A percentile compares a stretch with the other conserved stretches of the same genome.
phyloP scores from a whole-genome alignment of 2,329 filamentous ascomycete species.

The Alternaria conjuncta region DNA sequence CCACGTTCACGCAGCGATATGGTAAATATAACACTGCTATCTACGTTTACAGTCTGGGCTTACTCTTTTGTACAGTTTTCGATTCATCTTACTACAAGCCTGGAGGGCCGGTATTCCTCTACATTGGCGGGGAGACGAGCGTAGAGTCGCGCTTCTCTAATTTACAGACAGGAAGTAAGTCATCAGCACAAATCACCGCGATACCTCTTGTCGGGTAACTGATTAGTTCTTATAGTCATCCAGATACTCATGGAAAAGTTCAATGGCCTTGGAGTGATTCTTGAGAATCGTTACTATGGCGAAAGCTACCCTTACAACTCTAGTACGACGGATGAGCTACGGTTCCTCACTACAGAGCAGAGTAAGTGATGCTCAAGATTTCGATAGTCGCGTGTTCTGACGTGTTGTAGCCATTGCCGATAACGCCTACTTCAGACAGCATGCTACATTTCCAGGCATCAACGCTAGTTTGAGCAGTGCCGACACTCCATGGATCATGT shows the following conservation, averaged over 20 bases:
- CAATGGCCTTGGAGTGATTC: slow-evolving; percentile 61
- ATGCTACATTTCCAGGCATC: slow-evolving; percentile 55
- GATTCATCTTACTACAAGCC: slow-evolving; percentile 61
- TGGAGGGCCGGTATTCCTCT: slow-evolving; percentile 60
- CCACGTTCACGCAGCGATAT: slow-evolving; percentile 59
- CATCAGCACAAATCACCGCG: background rate
- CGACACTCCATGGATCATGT: slow-evolving; percentile 55
- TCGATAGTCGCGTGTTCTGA: background rate
- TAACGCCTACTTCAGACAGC: slow-evolving; percentile 59
- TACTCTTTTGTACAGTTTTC: slow-evolving; percentile 41
- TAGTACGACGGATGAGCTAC: slow-evolving; percentile 58
- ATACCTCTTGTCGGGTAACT: background rate
- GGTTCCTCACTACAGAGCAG: slow-evolving; percentile 60
- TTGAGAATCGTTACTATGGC: slow-evolving; percentile 61
- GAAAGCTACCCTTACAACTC: slow-evolving; percentile 57
- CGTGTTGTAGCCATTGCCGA: slow-evolving; percentile 53
- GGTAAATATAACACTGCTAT: too few species aligned
- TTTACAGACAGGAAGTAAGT: slow-evolving; percentile 50
- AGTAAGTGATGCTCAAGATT: slow-evolving; percentile 23
- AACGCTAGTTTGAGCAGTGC: slow-evolving; percentile 52
- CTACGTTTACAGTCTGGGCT: too few species aligned
- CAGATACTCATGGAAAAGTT: slow-evolving; percentile 62
- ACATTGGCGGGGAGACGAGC: slow-evolving; percentile 56
- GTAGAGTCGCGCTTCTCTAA: slow-evolving; percentile 50
- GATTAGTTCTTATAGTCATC: slow-evolving; percentile 48